A percentile compares a stretch with the other conserved stretches of the same genome.
Conservation (phyloP, 768 basidiomycete genomes). For the Phlebiopsis flavidoalba region DNA sequence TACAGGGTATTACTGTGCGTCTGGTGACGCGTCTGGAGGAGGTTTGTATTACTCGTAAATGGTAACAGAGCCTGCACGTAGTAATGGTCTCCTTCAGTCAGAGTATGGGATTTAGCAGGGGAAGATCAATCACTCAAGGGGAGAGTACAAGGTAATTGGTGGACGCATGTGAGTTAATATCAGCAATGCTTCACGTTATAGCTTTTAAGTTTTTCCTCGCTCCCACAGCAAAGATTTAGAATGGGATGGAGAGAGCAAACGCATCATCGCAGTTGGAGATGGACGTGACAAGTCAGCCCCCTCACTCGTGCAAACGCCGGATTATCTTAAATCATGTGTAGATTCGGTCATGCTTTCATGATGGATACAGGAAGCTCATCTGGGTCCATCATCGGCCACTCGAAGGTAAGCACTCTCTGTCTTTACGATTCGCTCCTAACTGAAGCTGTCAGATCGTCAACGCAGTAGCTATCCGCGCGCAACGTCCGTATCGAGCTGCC, state of each 20-base stretch:
- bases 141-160: conserved; percentile 69
- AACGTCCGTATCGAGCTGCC: conserved; percentile 86
- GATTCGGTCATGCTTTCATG: conserved; percentile 82
- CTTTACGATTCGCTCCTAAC: not conserved
- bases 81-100: conserved; percentile 43
- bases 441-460: conserved; percentile 62
- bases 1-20: conserved; percentile 93
- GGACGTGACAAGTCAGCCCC: conserved; percentile 76
- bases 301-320: not conserved
- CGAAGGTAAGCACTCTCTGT: conserved; percentile 49
- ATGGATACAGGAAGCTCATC: conserved; percentile 79
- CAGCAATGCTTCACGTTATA: not conserved
- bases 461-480: conserved; percentile 80
- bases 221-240: conserved; percentile 77
- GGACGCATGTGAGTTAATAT: conserved; percentile 60
- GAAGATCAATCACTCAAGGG: conserved; percentile 80
- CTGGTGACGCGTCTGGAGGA: conserved; percentile 76
- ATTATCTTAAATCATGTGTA: conserved; percentile 20
- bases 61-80: not conserved
- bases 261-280: conserved; percentile 93
- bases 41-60: conserved; percentile 44
- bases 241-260: conserved; percentile 95
- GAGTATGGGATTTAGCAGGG: conserved; percentile 91
- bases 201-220: not conserved
- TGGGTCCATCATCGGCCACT: conserved; percentile 87